Percentiles rank a stretch among this genome's conserved stretches.
These are phyloP conservation scores for Podospora pseudocomata DNA, from an alignment of 495 filamentous ascomycete species.

Conservation along the genomic window DNA sequence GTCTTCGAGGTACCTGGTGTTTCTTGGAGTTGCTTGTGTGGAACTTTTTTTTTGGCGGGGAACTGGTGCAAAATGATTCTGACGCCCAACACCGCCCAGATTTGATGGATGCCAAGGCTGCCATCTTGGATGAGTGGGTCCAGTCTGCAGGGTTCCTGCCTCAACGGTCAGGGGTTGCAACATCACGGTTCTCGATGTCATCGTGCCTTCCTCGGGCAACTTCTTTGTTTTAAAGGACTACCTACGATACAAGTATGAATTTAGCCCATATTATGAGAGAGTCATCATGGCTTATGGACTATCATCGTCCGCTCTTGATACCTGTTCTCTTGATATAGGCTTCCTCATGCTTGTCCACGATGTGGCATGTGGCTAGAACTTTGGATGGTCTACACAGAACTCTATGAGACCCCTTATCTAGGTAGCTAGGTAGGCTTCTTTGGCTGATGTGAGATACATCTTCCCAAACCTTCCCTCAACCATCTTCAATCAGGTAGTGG, in stretches of 20 bases:
- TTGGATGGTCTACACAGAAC: slow-evolving; percentile 4
- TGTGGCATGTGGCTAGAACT: neutral
- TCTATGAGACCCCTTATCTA: too few relatives aligned
- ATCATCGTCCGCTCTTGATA: too few relatives aligned
- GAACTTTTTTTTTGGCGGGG: slow-evolving; percentile 30
- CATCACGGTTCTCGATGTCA: neutral
- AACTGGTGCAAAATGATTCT: slow-evolving; percentile 21
- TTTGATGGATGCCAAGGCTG: slow-evolving; percentile 5
- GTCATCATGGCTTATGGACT: too few relatives aligned
- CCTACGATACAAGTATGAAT: too few relatives aligned
- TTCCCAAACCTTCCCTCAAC: too few relatives aligned
- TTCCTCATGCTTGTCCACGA: neutral
- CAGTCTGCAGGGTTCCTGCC: slow-evolving; percentile 9
- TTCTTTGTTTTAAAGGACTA: neutral
- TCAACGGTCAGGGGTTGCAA: slow-evolving; percentile 1
- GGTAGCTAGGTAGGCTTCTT: too few relatives aligned
- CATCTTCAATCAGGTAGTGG: too few relatives aligned
- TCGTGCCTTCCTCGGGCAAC: neutral
- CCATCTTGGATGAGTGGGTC: neutral
- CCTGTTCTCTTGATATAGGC: neutral
- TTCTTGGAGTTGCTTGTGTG: neutral
- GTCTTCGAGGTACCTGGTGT: neutral
- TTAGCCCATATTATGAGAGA: too few relatives aligned
- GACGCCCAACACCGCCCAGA: slow-evolving; percentile 26
- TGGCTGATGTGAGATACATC: too few relatives aligned